A percentile compares a stretch with the other conserved stretches of the same genome.
phyloP scores from a whole-genome alignment of 371 early-diverging fungal genomes.

The Mucor mucedo region DNA sequence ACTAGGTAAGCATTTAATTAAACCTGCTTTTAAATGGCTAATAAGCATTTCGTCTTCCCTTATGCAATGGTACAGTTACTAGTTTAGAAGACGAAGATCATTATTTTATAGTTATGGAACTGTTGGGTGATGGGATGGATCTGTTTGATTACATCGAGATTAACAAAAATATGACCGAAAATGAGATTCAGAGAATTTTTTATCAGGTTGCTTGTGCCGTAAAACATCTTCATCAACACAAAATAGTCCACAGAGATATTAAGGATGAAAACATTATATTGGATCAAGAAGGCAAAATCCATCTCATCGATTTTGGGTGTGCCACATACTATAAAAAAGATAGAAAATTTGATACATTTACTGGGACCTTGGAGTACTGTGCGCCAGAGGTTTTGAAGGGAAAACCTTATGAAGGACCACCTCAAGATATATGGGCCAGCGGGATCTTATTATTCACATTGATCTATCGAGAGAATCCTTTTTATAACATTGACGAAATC shows the following conservation, averaged over 20 bases:
- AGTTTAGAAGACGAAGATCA: slow-evolving; percentile 63
- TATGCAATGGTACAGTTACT: slow-evolving; percentile 23
- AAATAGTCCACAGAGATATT: slow-evolving; percentile 77
- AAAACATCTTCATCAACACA: slow-evolving; percentile 63
- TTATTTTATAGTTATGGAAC: slow-evolving; percentile 66
- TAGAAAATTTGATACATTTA: slow-evolving; percentile 66
- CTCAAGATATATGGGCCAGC: slow-evolving; percentile 80
- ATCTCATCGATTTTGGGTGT: slow-evolving; percentile 73
- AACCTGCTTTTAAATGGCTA: neutral
- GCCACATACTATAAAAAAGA: slow-evolving; percentile 62
- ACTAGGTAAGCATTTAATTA: slow-evolving; percentile 40
- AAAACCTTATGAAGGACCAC: slow-evolving; percentile 64
- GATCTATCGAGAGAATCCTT: slow-evolving; percentile 49
- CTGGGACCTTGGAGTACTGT: slow-evolving; percentile 70
- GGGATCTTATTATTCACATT: slow-evolving; percentile 79
- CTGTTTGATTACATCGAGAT: slow-evolving; percentile 75
- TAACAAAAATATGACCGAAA: slow-evolving; percentile 56
- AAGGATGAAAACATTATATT: slow-evolving; percentile 77
- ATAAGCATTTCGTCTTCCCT: neutral
- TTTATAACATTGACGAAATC: slow-evolving; percentile 31
- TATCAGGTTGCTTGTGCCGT: slow-evolving; percentile 64
- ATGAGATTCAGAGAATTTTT: slow-evolving; percentile 59
- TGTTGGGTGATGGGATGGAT: slow-evolving; percentile 65
- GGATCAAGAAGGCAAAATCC: slow-evolving; percentile 51
- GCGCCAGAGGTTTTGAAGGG: slow-evolving; percentile 71